Conservation (phyloP, 768 basidiomycete genomes). For the Rhodotorula taiwanensis region DNA sequence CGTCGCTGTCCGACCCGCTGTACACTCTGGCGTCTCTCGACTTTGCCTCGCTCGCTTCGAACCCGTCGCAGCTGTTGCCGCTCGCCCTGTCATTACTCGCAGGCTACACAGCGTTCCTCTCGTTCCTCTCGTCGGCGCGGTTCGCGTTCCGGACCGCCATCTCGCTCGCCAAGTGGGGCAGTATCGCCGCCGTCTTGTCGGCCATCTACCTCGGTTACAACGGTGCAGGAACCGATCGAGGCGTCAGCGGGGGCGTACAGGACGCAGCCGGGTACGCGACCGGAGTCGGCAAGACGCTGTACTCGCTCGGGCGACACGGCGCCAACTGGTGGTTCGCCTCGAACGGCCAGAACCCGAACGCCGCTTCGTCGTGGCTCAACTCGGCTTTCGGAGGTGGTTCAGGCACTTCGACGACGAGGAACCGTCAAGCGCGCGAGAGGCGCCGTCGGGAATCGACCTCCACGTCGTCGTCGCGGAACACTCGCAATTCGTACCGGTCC, state of each 20-base stretch:
- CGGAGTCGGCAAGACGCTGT: conserved; percentile 3
- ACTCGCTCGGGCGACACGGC: conserved; percentile 16
- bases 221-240: conserved; percentile 16
- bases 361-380: no score
- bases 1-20: conserved; percentile 22
- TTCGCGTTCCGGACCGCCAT: conserved; percentile 24
- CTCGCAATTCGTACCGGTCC: no score
- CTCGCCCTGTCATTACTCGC: conserved; percentile 29
- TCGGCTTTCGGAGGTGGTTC: not conserved
- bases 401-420: not conserved
- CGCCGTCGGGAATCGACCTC: no score
- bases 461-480: no score
- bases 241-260: conserved; percentile 10
- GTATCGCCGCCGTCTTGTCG: conserved; percentile 9
- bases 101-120: conserved; percentile 30
- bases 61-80: conserved; percentile 30
- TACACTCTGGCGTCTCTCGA: conserved; percentile 10
- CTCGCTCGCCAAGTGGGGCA: conserved; percentile 32
- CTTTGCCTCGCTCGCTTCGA: conserved; percentile 4
- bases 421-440: conserved; percentile 8
- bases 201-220: conserved; percentile 13
- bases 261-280: conserved; percentile 2
- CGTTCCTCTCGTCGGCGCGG: conserved; percentile 20
- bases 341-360: not conserved
- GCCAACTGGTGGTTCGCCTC: conserved; percentile 17